phyloP scores from a whole-genome alignment of 2,329 filamentous ascomycete genomes.

The Nemania sp. region DNA sequence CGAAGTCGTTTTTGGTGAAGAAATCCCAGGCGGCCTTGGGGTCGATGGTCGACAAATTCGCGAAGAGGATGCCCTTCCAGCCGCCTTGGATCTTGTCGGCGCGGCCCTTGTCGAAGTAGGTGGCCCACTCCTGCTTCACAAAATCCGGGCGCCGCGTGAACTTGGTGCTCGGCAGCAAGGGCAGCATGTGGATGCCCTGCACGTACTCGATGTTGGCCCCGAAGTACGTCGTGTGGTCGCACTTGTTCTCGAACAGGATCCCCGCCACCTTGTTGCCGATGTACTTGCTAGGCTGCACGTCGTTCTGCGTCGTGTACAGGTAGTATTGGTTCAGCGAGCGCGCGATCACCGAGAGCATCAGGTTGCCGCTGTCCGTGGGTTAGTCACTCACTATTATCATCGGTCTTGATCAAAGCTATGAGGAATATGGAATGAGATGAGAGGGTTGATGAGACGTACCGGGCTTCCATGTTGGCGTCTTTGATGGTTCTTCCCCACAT shows the following conservation, averaged over 20 bases:
- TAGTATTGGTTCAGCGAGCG: slow-evolving; percentile 80
- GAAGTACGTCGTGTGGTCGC: slow-evolving; percentile 92
- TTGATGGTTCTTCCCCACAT: slow-evolving; percentile 85
- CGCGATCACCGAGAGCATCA: slow-evolving; percentile 80
- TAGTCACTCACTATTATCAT: too few species aligned
- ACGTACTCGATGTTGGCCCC: slow-evolving; percentile 73
- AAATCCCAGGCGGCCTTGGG: slow-evolving; percentile 71
- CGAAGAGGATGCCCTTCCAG: slow-evolving; percentile 85
- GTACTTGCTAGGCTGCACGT: slow-evolving; percentile 72
- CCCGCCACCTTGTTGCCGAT: slow-evolving; percentile 74
- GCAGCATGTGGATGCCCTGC: slow-evolving; percentile 74
- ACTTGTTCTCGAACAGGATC: slow-evolving; percentile 90
- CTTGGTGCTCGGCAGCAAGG: slow-evolving; percentile 63
- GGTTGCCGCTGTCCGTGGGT: slow-evolving; percentile 61
- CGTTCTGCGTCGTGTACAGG: slow-evolving; percentile 72
- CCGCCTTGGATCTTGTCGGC: slow-evolving; percentile 69
- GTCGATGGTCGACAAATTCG: slow-evolving; percentile 79
- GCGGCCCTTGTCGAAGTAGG: slow-evolving; percentile 71
- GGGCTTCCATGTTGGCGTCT: slow-evolving; percentile 78
- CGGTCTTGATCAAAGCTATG: too few species aligned
- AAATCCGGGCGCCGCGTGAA: slow-evolving; percentile 70
- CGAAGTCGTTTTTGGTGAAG: slow-evolving; percentile 69
- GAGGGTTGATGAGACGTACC: slow-evolving; percentile 45
- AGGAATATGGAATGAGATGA: not conserved
- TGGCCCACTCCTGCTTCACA: slow-evolving; percentile 80